A percentile compares a stretch with the other conserved stretches of the same genome.
These are phyloP conservation scores for Septoria petroselini DNA, from an alignment of 2,329 filamentous ascomycete genomes.

Conservation along the genomic window DNA sequence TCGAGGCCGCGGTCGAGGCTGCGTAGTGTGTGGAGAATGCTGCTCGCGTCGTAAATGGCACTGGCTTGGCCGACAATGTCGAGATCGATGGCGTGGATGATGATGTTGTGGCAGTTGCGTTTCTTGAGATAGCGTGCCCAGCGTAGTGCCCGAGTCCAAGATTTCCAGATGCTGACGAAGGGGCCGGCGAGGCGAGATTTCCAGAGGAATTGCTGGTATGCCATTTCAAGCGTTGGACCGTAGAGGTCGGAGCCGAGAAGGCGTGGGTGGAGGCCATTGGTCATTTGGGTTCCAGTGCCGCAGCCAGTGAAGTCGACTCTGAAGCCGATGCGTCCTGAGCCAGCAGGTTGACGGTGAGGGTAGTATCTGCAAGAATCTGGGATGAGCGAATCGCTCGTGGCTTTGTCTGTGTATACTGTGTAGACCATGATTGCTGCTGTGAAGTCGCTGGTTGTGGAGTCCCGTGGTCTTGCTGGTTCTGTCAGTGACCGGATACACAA, in stretches of 20 bases:
- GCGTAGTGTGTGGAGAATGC: constrained; percentile 4
- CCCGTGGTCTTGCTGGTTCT: not conserved
- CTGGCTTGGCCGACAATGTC: not conserved
- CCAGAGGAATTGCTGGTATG: constrained; percentile 13
- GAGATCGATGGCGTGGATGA: constrained; percentile 8
- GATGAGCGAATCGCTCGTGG: not conserved
- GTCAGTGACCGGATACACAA: not conserved
- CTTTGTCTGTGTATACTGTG: constrained; percentile 1
- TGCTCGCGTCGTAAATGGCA: constrained; percentile 2
- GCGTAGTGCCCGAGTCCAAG: constrained; percentile 9
- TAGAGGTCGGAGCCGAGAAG: not conserved
- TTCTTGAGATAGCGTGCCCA: constrained; percentile 9
- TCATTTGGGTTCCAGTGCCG: not conserved
- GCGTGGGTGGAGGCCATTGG: constrained; percentile 6
- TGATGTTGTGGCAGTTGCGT: constrained; percentile 1
- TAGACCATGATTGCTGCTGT: not conserved
- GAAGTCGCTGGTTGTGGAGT: too few species aligned
- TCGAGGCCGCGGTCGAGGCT: not conserved
- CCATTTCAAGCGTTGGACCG: not conserved
- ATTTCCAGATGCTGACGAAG: constrained; percentile 11
- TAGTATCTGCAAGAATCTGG: constrained; percentile 1
- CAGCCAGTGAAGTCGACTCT: not conserved
- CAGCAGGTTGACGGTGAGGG: constrained; percentile 7
- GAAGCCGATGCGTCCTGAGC: constrained; percentile 1
- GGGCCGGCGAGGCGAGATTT: constrained; percentile 9